Evolutionary conservation across 2,329 filamentous ascomycete genomes (phyloP).

Genomic region (Diplodia mutila): DNA sequence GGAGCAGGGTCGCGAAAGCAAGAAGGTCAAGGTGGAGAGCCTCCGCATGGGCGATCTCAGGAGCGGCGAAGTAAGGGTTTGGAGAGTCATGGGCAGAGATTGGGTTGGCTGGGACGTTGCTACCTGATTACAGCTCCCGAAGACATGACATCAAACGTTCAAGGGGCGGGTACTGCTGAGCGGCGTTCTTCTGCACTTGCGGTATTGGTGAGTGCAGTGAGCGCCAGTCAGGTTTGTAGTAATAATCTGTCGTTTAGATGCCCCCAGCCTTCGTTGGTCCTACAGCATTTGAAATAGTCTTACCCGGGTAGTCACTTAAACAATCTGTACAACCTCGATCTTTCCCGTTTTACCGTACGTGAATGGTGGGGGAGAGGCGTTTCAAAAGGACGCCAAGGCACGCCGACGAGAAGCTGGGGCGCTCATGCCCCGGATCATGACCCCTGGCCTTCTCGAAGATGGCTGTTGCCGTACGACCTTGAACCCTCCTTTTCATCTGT

Average conservation of each 20-base stretch:
- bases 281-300: background rate
- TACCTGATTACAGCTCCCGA: background rate
- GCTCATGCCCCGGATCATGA: background rate
- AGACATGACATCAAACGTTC: background rate
- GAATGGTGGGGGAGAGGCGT: too few species aligned
- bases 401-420: background rate
- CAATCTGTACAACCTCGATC: background rate
- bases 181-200: conserved; percentile 1
- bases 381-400: background rate
- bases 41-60: conserved; percentile 90
- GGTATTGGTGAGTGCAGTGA: conserved; percentile 9
- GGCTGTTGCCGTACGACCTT: background rate
- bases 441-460: background rate
- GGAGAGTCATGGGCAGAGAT: conserved; percentile 87
- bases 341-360: background rate
- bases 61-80: conserved; percentile 94
- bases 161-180: conserved; percentile 8
- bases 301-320: background rate
- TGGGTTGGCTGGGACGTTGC: conserved; percentile 81
- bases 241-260: conserved; percentile 9
- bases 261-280: background rate
- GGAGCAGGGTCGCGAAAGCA: conserved; percentile 93
- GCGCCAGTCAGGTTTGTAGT: conserved; percentile 16
- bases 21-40: conserved; percentile 91
- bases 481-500: background rate